Base-by-base conservation (phyloP, 2,329 filamentous ascomycete species). In the Aureobasidium sp. region DNA sequence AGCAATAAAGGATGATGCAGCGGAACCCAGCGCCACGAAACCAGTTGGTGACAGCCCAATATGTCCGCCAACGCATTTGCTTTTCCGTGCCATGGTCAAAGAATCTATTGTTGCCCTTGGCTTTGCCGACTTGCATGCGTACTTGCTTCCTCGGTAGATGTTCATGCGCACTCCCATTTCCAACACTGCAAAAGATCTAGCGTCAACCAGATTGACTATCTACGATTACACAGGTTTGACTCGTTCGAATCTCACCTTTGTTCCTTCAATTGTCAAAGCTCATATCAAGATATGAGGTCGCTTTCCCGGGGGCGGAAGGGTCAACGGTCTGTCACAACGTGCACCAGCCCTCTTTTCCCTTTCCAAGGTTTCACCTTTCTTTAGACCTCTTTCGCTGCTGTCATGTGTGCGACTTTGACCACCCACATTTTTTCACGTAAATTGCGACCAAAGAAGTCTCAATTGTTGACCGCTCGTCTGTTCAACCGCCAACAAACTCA, bases 251-350 rank as follows among this genome's bases (percentile, higher is more conserved):
- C 51, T 42, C 51, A 41, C 51, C 51, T 55, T 39, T 44, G 20
- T 20, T 20, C 20, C 7, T 44, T 20, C 15, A 5, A n/a, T 27
- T 32, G 17, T 42, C 34, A 36, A 29, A 27, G 36, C 36, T 29
- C 20, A 27, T 32, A 17, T 29, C 9, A 7, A 34, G 17, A 56
- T 27, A 34, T 39, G 44, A 50, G 12, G 36, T 39, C 42, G 36
- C 20, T 39, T 41, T 41, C 36, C 56, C 34, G 56, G 56, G 56
- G 56, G 44, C 44, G 56, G 56, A 34, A 59, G 56, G 42, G 44
- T 17, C 56, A 59, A 59, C 56, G 56, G 44, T 26, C 41, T 48
- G 56, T 59, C 56, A 50, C 17, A 59, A 48, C 44, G 56, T 59
- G 56, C 56, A 39, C 56, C 56, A 50, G 44, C 56, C 56, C 7